phyloP scores from a whole-genome alignment of 2,329 filamentous ascomycete species.

The Cladosporium cucumerinum region DNA sequence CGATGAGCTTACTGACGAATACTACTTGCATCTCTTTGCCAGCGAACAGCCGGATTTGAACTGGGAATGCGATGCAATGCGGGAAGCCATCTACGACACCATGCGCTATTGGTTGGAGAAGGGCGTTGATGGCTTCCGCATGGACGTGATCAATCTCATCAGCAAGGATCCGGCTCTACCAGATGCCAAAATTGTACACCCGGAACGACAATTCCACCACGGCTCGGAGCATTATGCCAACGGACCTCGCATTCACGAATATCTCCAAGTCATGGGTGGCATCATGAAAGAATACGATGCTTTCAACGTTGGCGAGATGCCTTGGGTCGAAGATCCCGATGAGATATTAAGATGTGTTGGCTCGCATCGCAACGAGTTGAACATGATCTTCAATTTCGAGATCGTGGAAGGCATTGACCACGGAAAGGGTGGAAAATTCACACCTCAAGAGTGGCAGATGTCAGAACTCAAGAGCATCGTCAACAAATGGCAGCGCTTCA shows the following conservation, averaged over 20 bases:
- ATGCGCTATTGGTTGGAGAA: constrained; percentile 67
- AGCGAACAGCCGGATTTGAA: constrained; percentile 78
- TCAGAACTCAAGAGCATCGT: constrained; percentile 49
- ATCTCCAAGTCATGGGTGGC: constrained; percentile 42
- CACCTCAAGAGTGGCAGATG: constrained; percentile 49
- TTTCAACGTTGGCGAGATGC: constrained; percentile 50
- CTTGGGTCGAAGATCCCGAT: constrained; percentile 43
- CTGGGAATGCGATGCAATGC: constrained; percentile 69
- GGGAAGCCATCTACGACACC: constrained; percentile 66
- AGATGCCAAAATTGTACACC: constrained; percentile 26
- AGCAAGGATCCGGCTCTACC: constrained; percentile 26
- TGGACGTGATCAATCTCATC: constrained; percentile 31
- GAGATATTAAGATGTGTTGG: constrained; percentile 53
- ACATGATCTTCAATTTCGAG: constrained; percentile 71
- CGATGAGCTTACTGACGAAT: constrained; percentile 68
- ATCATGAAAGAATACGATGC: constrained; percentile 48
- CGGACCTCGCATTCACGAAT: constrained; percentile 46
- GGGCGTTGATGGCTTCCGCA: constrained; percentile 54
- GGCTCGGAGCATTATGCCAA: constrained; percentile 20
- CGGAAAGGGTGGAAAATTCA: constrained; percentile 45
- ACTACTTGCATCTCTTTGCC: constrained; percentile 74
- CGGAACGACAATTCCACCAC: constrained; percentile 19
- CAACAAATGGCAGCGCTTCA: constrained; percentile 58
- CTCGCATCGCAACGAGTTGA: constrained; percentile 54
- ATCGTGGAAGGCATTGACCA: constrained; percentile 49